Conservation (phyloP, 306 rosid species). For the Trifolium subterraneum region DNA sequence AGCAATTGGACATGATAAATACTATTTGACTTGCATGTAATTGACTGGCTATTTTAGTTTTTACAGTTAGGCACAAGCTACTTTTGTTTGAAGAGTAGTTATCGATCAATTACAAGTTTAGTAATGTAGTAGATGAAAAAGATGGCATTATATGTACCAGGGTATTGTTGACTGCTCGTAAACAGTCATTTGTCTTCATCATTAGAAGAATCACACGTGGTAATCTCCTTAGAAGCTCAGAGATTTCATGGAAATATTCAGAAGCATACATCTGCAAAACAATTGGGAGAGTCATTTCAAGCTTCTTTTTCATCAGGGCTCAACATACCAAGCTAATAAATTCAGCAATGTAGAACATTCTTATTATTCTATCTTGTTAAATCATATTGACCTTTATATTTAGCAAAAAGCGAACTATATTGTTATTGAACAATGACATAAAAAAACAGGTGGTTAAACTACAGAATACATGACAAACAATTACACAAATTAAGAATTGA, state of each 20-base stretch:
- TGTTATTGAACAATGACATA: constrained; percentile 33
- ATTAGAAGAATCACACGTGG: constrained; percentile 92
- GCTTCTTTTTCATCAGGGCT: constrained; percentile 32
- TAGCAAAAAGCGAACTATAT: constrained; percentile 8
- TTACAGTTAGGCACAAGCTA: constrained; percentile 34
- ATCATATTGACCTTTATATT: constrained; percentile 28
- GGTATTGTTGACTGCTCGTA: constrained; percentile 82
- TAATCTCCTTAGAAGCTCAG: constrained; percentile 90
- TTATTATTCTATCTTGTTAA: constrained; percentile 8
- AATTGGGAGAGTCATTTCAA: constrained; percentile 37
- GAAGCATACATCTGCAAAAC: constrained; percentile 91
- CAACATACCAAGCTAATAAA: constrained; percentile 26
- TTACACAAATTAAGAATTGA: constrained; percentile 23
- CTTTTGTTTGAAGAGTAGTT: constrained; percentile 33
- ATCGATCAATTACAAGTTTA: constrained; percentile 29
- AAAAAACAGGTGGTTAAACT: constrained; percentile 33
- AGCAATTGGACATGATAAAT: constrained; percentile 19
- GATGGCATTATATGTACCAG: constrained; percentile 63
- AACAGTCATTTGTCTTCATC: constrained; percentile 98
- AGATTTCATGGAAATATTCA: constrained; percentile 82
- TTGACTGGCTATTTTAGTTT: background rate
- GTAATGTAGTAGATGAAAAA: constrained; percentile 37
- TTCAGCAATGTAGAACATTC: constrained; percentile 15
- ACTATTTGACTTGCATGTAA: background rate
- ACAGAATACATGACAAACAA: constrained; percentile 5